phyloP scores from a whole-genome alignment of 2,329 filamentous ascomycete genomes.

The Cordyceps farinosa region DNA sequence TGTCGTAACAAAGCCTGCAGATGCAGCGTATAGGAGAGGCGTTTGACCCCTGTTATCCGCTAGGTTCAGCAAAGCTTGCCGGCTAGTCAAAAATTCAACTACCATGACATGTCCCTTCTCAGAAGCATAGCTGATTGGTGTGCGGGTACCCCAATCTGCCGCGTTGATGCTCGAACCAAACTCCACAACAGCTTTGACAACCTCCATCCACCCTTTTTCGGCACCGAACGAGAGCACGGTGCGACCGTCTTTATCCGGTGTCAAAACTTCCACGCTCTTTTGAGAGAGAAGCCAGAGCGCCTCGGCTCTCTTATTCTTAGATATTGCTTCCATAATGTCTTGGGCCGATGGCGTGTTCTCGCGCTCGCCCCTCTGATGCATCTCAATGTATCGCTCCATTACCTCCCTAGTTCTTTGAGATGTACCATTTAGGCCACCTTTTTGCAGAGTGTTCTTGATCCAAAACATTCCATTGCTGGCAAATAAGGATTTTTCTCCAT shows the following conservation, averaged over 20 bases:
- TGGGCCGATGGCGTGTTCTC: background rate
- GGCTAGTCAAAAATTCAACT: too few relatives aligned
- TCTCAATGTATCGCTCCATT: background rate
- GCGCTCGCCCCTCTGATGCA: background rate
- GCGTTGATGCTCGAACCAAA: background rate
- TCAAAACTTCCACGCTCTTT: background rate
- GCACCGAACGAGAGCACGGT: slow-evolving; percentile 6
- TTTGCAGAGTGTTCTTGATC: background rate
- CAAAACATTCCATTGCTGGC: background rate
- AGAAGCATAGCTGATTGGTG: slow-evolving; percentile 1
- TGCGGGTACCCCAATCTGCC: background rate
- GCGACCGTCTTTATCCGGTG: background rate
- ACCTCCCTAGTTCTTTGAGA: background rate
- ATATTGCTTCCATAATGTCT: background rate
- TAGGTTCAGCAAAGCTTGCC: too few relatives aligned
- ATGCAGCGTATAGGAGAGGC: too few relatives aligned
- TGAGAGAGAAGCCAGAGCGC: background rate
- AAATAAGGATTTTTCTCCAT: background rate
- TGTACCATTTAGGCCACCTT: background rate
- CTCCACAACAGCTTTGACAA: background rate
- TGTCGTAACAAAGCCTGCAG: too few relatives aligned
- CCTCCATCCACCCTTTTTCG: background rate
- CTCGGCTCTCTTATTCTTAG: background rate
- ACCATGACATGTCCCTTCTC: background rate
- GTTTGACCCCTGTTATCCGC: too few relatives aligned